phyloP scores from a whole-genome alignment of 179 eudicot species.

The Gypsophila paniculata region DNA sequence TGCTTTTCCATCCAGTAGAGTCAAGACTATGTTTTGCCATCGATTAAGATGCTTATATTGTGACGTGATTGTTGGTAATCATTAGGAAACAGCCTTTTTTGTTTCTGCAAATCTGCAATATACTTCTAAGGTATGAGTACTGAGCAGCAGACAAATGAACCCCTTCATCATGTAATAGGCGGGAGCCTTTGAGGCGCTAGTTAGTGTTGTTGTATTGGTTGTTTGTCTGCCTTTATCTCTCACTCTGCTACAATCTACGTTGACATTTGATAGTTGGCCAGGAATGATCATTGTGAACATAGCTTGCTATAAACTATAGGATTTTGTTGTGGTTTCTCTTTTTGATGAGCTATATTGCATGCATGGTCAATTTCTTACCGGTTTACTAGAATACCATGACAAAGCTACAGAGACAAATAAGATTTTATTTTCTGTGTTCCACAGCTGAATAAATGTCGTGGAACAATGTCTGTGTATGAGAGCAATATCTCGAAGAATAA shows the following conservation, averaged over 20 bases:
- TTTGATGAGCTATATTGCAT: conserved; percentile 6
- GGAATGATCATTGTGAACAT: not conserved
- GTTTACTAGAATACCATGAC: not conserved
- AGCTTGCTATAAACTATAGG: not conserved
- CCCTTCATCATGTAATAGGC: too few species aligned
- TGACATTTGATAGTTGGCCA: not conserved
- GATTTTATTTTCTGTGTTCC: conserved; percentile 20
- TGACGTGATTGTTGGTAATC: too few species aligned
- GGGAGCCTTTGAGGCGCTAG: not conserved
- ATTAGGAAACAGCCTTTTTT: too few species aligned
- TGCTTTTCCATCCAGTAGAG: too few species aligned
- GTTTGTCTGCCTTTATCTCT: not conserved
- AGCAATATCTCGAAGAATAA: conserved; percentile 73
- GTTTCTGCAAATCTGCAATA: too few species aligned
- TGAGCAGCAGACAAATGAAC: too few species aligned
- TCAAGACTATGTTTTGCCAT: too few species aligned
- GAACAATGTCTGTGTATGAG: conserved; percentile 81
- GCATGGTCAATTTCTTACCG: not conserved
- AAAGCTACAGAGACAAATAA: conserved; percentile 3
- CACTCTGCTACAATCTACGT: not conserved
- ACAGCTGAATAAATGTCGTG: conserved; percentile 69
- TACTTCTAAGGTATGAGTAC: too few species aligned
- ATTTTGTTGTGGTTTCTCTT: conserved; percentile 9
- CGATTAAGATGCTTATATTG: too few species aligned
- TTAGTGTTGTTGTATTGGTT: not conserved